phyloP scores from a whole-genome alignment of 805 yeast species.

The Zygotorulaspora florentina region DNA sequence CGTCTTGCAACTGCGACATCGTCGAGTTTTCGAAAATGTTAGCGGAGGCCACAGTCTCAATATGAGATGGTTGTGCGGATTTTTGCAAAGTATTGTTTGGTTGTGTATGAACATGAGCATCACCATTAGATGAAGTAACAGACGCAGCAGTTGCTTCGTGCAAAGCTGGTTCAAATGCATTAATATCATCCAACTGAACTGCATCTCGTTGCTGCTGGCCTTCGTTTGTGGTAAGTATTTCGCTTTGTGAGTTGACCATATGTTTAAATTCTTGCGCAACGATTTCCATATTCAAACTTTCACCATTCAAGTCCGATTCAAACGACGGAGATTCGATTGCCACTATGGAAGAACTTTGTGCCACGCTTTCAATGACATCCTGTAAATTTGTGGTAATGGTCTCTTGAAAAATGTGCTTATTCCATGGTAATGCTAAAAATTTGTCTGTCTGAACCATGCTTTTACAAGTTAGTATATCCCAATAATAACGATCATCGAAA shows the following conservation, averaged over 20 bases:
- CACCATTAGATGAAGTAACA: background rate
- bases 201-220: slow-evolving; percentile 5
- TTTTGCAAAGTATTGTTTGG: background rate
- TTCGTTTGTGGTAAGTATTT: slow-evolving; percentile 2
- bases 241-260: slow-evolving; percentile 9
- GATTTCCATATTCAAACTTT: slow-evolving; percentile 6
- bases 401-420: slow-evolving; percentile 18
- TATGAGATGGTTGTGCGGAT: slow-evolving; percentile 3
- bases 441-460: slow-evolving; percentile 9
- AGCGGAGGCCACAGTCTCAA: slow-evolving; percentile 12
- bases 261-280: slow-evolving; percentile 6
- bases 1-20: slow-evolving; percentile 15
- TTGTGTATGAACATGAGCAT: slow-evolving; percentile 2
- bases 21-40: slow-evolving; percentile 18
- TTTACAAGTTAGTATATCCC: slow-evolving; percentile 17
- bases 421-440: slow-evolving; percentile 25
- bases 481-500: slow-evolving; percentile 20
- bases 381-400: slow-evolving; percentile 7
- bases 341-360: slow-evolving; percentile 11
- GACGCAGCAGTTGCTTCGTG: slow-evolving; percentile 1
- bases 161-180: slow-evolving; percentile 12
- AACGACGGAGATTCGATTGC: slow-evolving; percentile 10
- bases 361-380: slow-evolving; percentile 10
- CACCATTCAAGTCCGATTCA: slow-evolving; percentile 11
- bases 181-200: slow-evolving; percentile 7